Evolutionary conservation across 2,329 filamentous ascomycete genomes (phyloP).

Genomic region (Xylaria sp.): DNA sequence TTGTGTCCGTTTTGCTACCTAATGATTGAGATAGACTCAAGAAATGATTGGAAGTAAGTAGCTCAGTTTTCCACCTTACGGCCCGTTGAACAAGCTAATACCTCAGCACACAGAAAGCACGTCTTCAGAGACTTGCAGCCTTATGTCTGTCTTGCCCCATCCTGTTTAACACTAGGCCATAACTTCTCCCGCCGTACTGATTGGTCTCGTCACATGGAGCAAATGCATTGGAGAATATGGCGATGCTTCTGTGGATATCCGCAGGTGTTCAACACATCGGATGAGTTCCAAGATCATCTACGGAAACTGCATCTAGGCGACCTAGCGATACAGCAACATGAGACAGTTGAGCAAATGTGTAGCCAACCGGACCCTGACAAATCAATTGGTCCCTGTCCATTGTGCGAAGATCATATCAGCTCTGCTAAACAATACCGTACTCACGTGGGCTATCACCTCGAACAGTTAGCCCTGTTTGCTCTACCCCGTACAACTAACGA

Average conservation of each 20-base stretch:
- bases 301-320: not conserved
- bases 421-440: not conserved
- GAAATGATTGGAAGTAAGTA: slow-evolving; percentile 5
- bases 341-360: not conserved
- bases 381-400: not conserved
- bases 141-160: slow-evolving; percentile 5
- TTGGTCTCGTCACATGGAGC: slow-evolving; percentile 8
- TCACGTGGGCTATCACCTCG: slow-evolving; percentile 9
- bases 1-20: slow-evolving; percentile 10
- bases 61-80: not conserved
- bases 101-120: not conserved
- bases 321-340: not conserved
- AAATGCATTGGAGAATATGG: slow-evolving; percentile 12
- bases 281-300: not conserved
- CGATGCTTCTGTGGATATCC: not conserved
- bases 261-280: not conserved
- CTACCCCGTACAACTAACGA: not conserved
- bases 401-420: not conserved
- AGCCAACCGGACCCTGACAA: not conserved
- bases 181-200: not conserved
- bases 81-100: not conserved
- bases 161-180: not conserved
- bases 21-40: not conserved
- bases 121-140: slow-evolving; percentile 9
- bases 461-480: slow-evolving; percentile 11